Base-by-base conservation (phyloP, 768 basidiomycete species). In the Trametes punicea region DNA sequence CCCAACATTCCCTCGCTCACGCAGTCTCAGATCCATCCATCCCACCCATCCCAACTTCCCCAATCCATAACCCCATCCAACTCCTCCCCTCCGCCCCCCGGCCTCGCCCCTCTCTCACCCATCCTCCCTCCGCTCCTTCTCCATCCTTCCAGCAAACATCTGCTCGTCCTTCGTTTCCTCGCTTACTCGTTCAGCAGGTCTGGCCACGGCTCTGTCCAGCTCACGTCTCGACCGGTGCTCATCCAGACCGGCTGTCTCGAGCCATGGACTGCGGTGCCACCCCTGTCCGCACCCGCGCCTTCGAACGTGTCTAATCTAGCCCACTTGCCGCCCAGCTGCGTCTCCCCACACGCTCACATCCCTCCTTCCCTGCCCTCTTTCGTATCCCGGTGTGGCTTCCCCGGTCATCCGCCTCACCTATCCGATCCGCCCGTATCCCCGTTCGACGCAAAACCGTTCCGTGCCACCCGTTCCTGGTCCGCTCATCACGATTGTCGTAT, bases 11-110 rank as follows among this genome's bases (percentile, higher is more conserved):
- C 15, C 33, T 15, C 31, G 31, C 47, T 46, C 39, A 23, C 34
- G 9, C 42, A 38, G 41, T 47, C 44, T 50, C 55, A 54, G 52
- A 54, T 45, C 59, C 25, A 11, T 16, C 49, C 46, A 40, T 48
- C 30, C 36, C 36, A 20, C 47, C 44, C 44, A 23, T 16, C 11
- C 42, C 25, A 2, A 27, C 15, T 39, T 38, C 15, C 20, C 11
- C 52, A 13, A 47, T 40, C 57, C 45, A 39, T 55, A 46, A 46
- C 46, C 46, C 54, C 16, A 31, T 47, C 10, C 8, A 2, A 36
- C 6, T 46, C 6, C 36, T 26, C 39, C 11, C n/a, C 29, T 13
- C 26, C 40, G 9, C 38, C 27, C 13, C 10, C 47, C 39, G 20
- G 1, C 9, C 36, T n/a, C 49, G 38, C n/a, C 20, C 23, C 46